These are phyloP conservation scores for Lactarius hengduanensis DNA, from an alignment of 768 basidiomycete species.

Conservation along the genomic window DNA sequence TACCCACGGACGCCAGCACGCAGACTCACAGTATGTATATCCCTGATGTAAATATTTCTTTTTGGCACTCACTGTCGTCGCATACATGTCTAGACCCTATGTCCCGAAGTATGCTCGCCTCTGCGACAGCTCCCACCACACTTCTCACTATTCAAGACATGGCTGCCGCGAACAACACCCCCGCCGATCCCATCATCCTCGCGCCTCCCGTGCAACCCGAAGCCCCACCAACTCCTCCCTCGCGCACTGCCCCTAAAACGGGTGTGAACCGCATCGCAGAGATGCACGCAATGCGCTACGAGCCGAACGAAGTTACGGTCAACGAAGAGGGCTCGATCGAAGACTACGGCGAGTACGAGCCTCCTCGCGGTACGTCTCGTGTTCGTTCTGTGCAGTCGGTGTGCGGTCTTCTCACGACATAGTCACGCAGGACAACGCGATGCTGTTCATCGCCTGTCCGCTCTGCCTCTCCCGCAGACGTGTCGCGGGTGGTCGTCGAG, in stretches of 20 bases:
- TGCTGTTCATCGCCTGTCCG: conserved; percentile 77
- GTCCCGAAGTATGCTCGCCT: conserved; percentile 68
- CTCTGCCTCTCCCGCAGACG: conserved; percentile 58
- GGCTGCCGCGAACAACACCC: conserved; percentile 52
- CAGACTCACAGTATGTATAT: too few species aligned
- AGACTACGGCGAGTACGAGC: conserved; percentile 65
- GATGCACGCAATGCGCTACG: conserved; percentile 62
- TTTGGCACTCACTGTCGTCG: too few species aligned
- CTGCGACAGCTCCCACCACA: conserved; percentile 65
- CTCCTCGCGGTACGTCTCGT: conserved; percentile 55
- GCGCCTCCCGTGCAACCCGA: conserved; percentile 7
- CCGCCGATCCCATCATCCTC: conserved; percentile 16
- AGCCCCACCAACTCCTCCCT: conserved; percentile 48
- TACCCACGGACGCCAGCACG: too few species aligned
- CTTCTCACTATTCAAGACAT: conserved; percentile 75
- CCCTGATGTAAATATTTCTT: too few species aligned
- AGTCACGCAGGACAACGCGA: conserved; percentile 62
- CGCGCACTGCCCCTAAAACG: conserved; percentile 61
- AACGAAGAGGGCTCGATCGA: conserved; percentile 59
- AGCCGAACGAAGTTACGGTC: conserved; percentile 73
- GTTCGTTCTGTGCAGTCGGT: too few species aligned
- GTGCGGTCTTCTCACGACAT: not conserved
- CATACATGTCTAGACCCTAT: conserved; percentile 53
- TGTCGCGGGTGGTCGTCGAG: conserved; percentile 56
- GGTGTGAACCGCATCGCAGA: conserved; percentile 72